Conservation (phyloP, 2,329 filamentous ascomycete species). For the Thermothelomyces thermophilus region DNA sequence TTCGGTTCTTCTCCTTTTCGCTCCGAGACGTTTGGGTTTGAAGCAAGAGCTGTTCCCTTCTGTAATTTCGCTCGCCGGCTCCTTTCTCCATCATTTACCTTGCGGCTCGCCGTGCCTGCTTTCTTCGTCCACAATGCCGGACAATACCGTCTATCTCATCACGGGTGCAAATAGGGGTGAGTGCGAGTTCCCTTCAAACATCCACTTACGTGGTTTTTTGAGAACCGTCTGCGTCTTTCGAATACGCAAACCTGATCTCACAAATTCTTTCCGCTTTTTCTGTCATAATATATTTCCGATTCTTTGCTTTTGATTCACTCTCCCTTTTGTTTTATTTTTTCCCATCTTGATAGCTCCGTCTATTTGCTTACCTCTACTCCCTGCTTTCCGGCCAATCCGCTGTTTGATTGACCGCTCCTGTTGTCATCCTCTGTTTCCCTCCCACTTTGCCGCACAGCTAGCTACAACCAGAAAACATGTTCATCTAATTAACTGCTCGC, state of each 20-base stretch:
- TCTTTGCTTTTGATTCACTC: not conserved
- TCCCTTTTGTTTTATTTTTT: no score
- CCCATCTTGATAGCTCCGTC: not conserved
- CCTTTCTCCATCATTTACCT: not conserved
- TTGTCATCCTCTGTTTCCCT: no score
- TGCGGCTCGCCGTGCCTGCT: not conserved
- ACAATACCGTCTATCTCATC: constrained; percentile 27
- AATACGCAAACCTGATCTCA: no score
- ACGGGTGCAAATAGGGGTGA: constrained; percentile 29
- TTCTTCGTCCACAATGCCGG: constrained; percentile 18
- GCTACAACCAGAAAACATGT: not conserved
- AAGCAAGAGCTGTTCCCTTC: not conserved
- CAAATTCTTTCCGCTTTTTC: not conserved
- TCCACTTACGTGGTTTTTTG: no score
- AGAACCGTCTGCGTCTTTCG: no score
- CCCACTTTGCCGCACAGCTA: no score
- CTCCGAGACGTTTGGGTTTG: not conserved
- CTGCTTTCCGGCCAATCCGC: no score
- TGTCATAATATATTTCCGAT: not conserved
- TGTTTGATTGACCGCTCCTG: no score
- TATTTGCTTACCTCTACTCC: not conserved
- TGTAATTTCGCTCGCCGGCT: not conserved
- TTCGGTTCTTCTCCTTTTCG: not conserved
- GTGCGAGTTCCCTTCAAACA: not conserved
- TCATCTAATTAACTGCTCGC: no score